Conservation (phyloP, 2,329 filamentous ascomycete species). For the Apiospora koreana region DNA sequence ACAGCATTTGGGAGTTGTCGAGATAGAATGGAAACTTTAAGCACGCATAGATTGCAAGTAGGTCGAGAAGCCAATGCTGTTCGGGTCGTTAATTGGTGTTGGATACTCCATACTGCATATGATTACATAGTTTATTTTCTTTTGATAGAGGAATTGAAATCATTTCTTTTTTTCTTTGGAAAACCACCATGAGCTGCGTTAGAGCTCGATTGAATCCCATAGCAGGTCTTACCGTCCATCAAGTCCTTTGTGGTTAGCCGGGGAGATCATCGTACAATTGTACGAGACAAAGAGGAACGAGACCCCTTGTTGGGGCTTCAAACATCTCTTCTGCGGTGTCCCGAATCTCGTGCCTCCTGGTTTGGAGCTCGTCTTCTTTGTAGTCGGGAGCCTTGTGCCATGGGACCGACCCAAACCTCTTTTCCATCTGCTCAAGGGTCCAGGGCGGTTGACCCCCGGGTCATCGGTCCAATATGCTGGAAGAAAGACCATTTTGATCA, state of each 20-base stretch:
- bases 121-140: not conserved
- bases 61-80: not conserved
- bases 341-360: not conserved
- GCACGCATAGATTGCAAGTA: not conserved
- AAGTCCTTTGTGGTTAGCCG: not conserved
- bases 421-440: not conserved
- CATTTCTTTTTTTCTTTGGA: not conserved
- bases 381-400: not conserved
- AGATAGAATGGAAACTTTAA: not conserved
- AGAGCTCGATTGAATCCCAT: not conserved
- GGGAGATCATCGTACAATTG: not conserved
- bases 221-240: not conserved
- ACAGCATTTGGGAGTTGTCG: not conserved
- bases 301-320: not conserved
- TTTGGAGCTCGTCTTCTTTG: not conserved
- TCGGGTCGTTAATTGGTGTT: not conserved
- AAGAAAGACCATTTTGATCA: not conserved
- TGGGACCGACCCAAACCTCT: not conserved
- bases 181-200: too few species aligned
- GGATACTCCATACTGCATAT: slow-evolving; percentile 10
- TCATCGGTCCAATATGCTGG: not conserved
- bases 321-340: not conserved
- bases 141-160: not conserved
- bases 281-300: not conserved
- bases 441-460: not conserved